Conservation (phyloP, 164 flowering plant species). For the Tetrastigma voinierianum region DNA sequence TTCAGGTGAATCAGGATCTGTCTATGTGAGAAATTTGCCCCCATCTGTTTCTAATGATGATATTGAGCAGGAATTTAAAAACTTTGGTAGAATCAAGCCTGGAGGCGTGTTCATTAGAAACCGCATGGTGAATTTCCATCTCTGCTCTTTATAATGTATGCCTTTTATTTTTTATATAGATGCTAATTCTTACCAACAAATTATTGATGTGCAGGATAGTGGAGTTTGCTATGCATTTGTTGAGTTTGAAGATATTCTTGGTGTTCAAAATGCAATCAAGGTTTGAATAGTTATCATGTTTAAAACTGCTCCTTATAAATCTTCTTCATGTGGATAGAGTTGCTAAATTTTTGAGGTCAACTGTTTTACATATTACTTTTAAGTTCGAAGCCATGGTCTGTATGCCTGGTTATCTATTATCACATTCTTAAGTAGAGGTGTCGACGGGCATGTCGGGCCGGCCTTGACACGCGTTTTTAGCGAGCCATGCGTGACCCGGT, state of each 20-base stretch:
- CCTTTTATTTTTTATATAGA: no score
- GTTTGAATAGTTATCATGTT: slow-evolving; percentile 26
- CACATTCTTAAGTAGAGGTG: no score
- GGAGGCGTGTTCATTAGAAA: slow-evolving; percentile 78
- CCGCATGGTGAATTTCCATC: slow-evolving; percentile 51
- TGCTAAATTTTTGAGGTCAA: no score
- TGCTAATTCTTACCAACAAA: not conserved
- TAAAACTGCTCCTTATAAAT: not conserved
- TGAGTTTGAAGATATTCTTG: slow-evolving; percentile 73
- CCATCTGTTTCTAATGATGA: slow-evolving; percentile 34
- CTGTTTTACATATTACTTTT: no score
- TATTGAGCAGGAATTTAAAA: slow-evolving; percentile 36
- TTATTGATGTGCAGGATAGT: slow-evolving; percentile 54
- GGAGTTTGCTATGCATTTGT: slow-evolving; percentile 86
- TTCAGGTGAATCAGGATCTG: slow-evolving; percentile 43
- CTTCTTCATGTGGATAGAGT: no score
- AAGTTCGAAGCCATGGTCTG: no score
- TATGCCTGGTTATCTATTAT: no score
- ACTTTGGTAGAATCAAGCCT: slow-evolving; percentile 49
- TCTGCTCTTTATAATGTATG: not conserved
- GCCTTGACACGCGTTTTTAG: no score
- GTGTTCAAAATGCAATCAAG: slow-evolving; percentile 80
- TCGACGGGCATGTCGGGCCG: no score
- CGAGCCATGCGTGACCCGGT: no score
- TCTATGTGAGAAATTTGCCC: slow-evolving; percentile 51